Evolutionary conservation across 495 filamentous ascomycete species (phyloP).

Genomic region (Clohesyomyces aquaticus): DNA sequence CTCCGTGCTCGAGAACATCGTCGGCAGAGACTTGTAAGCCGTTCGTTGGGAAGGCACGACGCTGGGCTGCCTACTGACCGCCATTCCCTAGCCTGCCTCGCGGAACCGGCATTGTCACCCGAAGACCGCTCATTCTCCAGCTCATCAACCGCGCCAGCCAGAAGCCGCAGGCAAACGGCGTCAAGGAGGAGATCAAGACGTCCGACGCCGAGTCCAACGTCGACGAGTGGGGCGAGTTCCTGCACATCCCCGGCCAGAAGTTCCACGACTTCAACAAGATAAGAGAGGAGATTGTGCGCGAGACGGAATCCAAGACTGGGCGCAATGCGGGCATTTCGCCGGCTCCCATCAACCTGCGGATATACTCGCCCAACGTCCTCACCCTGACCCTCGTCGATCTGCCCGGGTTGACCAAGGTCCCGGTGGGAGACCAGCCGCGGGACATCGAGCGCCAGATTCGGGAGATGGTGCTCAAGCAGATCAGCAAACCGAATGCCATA

Average conservation of each 20-base stretch:
- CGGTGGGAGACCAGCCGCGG: conserved; percentile 96
- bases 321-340: conserved; percentile 96
- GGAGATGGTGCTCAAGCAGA: conserved; percentile 99
- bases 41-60: no score
- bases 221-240: conserved; percentile 98
- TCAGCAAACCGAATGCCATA: conserved; percentile 96
- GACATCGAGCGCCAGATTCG: conserved; percentile 97
- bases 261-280: conserved; percentile 99
- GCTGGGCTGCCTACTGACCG: conserved; percentile 25
- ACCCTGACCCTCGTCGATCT: conserved; percentile 97
- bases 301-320: conserved; percentile 96
- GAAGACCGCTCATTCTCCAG: conserved; percentile 94
- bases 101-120: conserved; percentile 96
- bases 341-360: conserved; percentile 92
- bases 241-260: conserved; percentile 97
- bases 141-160: conserved; percentile 83
- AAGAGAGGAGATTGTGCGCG: conserved; percentile 93
- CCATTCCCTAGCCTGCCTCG: conserved; percentile 75
- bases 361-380: conserved; percentile 97
- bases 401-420: conserved; percentile 96
- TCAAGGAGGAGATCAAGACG: conserved; percentile 68
- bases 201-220: conserved; percentile 84
- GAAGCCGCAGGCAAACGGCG: conserved; percentile 71
- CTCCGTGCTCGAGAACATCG: conserved; percentile 99
- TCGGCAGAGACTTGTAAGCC: conserved; percentile 98